A percentile compares a stretch with the other conserved stretches of the same genome.
phyloP scores from a whole-genome alignment of 2,329 filamentous ascomycete genomes.

The Rhinocladiella similis region DNA sequence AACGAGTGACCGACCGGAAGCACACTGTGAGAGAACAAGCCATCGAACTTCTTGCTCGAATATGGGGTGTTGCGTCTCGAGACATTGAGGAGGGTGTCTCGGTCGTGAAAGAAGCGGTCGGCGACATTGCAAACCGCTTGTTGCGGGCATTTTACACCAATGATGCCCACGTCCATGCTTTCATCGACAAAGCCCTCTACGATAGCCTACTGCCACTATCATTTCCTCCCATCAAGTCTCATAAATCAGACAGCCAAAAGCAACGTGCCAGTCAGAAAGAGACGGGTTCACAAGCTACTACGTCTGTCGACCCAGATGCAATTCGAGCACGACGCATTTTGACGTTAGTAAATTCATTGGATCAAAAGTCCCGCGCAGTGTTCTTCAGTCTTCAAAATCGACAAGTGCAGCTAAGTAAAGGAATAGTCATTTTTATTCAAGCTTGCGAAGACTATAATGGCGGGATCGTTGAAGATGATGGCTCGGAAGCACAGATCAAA shows the following conservation, averaged over 20 bases:
- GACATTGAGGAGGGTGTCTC: constrained; percentile 85
- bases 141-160: constrained; percentile 89
- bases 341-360: constrained; percentile 75
- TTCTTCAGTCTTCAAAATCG: constrained; percentile 84
- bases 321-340: constrained; percentile 83
- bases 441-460: constrained; percentile 90
- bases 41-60: constrained; percentile 77
- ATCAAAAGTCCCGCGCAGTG: constrained; percentile 75
- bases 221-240: constrained; percentile 71
- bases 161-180: constrained; percentile 78
- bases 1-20: constrained; percentile 85
- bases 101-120: constrained; percentile 70
- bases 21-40: constrained; percentile 79
- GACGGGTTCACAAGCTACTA: constrained; percentile 37
- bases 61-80: constrained; percentile 91
- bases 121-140: constrained; percentile 79
- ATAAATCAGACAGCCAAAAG: constrained; percentile 48
- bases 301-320: constrained; percentile 50
- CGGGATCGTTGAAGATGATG: constrained; percentile 72
- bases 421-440: constrained; percentile 73
- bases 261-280: constrained; percentile 48
- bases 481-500: constrained; percentile 66
- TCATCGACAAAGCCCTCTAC: constrained; percentile 81
- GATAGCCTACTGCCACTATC: constrained; percentile 87
- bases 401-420: constrained; percentile 72